Evolutionary conservation across 257 asterid species (phyloP), one percentile per base, ranked within the genome.

Genomic region (Nicotiana otophora): DNA sequence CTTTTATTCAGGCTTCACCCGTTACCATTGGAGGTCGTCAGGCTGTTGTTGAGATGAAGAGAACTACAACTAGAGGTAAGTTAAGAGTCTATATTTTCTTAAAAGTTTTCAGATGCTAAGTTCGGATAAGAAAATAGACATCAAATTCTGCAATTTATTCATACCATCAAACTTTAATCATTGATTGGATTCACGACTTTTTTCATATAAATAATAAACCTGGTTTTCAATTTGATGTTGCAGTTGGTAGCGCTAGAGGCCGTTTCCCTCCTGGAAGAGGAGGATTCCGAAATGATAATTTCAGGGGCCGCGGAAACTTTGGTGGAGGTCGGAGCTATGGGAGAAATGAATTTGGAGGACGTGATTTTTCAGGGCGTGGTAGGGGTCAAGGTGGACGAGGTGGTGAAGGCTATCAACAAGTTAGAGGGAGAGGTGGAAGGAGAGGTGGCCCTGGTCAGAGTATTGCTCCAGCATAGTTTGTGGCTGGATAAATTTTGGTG

Each of bases 41-140:
- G 86, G 96, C 90, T 70, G 86, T 82, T 19, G 92, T 93, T 70
- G 97, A 95, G 90, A 91, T 88, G 83, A 95, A 95, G 90, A 93
- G 96, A 86, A 89, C 98, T 55, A 91, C 93, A 30, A 87, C 95
- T 79, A 89, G 97, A 92, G 94, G 98, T 89, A 77, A 89, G 89
- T 84, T 30, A 5, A 17, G 80, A 64, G 10, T 51, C 2, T 31
- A 51, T 51, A 48, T 16, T 14, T 4, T 34, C 31, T 15, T 10
- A 31, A 57, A 20, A 51, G 4, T 67, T 19, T 74, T 74, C 42
- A 23, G 16, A 33, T 48, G 10, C 30, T 51, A 17, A 48, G 78
- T 31, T 48, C 34, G 33, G 31, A 48, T 17, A 6, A 74, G 20
- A 62, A 58, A 12, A 62, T 48, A 9, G 58, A 63, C 61, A 46